These are phyloP conservation scores for Juncus effusus DNA, from an alignment of 176 grass and related monocot genomes.

Conservation along the genomic window DNA sequence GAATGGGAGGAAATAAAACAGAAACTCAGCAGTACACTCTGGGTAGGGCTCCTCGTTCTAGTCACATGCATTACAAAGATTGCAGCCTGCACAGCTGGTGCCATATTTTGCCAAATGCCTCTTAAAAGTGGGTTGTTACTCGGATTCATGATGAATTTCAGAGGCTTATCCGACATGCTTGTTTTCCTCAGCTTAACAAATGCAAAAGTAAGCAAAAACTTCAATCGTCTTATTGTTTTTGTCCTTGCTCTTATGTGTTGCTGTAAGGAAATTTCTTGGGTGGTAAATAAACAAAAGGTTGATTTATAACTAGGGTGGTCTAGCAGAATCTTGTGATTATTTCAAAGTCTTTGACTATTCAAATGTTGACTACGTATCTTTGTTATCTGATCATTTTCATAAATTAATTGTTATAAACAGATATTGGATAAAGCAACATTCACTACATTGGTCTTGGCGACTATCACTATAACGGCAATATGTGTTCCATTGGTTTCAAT, in stretches of 20 bases:
- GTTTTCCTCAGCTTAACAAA: not conserved
- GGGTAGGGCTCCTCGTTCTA: not conserved
- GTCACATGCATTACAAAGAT: conserved; percentile 2
- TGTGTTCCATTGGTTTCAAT: conserved; percentile 8
- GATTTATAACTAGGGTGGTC: no score
- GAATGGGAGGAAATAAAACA: not conserved
- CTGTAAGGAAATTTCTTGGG: no score
- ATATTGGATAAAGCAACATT: conserved; percentile 10
- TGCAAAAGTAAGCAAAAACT: no score
- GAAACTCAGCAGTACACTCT: not conserved
- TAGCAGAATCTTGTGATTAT: no score
- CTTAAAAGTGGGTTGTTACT: not conserved
- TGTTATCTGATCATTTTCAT: no score
- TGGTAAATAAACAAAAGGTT: no score
- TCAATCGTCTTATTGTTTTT: no score
- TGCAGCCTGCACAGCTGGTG: not conserved
- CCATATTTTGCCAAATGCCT: not conserved
- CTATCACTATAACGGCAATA: not conserved
- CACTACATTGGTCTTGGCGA: conserved; percentile 2
- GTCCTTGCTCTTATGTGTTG: no score
- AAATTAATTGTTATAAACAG: conserved; percentile 1
- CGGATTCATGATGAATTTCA: conserved; percentile 24
- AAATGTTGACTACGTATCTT: no score
- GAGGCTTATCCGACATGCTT: conserved; percentile 13
- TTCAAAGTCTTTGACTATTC: no score